Percentiles rank a stretch among this genome's conserved stretches.
Conservation (phyloP, 2,329 filamentous ascomycete genomes). For the Cladosporium sp. region DNA sequence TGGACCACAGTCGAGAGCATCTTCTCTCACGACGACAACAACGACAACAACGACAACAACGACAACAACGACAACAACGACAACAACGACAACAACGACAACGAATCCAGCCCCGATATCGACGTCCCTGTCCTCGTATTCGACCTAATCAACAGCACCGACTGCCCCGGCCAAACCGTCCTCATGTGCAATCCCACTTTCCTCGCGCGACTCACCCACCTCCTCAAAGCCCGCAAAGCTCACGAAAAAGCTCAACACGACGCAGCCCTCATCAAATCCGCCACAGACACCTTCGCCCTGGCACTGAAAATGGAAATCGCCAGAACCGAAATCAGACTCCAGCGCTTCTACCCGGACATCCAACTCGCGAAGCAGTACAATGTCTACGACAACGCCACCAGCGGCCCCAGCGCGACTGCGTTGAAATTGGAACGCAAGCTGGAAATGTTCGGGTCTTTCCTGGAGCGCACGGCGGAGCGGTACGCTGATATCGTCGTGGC, state of each 20-base stretch:
- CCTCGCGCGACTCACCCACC: not conserved
- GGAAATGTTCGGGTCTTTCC: not conserved
- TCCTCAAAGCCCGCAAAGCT: not conserved
- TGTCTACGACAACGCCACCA: not conserved
- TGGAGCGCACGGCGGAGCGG: not conserved
- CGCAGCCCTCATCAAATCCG: not conserved
- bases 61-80: too few relatives aligned
- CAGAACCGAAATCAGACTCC: not conserved
- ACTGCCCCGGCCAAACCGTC: not conserved
- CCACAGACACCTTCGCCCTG: not conserved
- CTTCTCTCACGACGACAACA: too few relatives aligned
- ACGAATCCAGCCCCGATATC: not conserved
- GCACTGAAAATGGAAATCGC: not conserved
- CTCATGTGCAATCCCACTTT: not conserved
- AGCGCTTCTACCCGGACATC: not conserved
- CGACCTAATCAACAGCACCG: not conserved
- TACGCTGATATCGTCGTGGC: not conserved
- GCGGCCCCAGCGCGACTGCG: not conserved
- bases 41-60: too few relatives aligned
- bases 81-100: not conserved
- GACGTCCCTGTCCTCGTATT: not conserved
- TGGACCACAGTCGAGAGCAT: not conserved
- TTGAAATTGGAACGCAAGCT: not conserved
- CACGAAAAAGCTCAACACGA: not conserved
- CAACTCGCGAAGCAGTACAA: not conserved